These are phyloP conservation scores for Cryptosporidium sp. DNA, from an alignment of 169 alveolate genomes.

Conservation along the genomic window DNA sequence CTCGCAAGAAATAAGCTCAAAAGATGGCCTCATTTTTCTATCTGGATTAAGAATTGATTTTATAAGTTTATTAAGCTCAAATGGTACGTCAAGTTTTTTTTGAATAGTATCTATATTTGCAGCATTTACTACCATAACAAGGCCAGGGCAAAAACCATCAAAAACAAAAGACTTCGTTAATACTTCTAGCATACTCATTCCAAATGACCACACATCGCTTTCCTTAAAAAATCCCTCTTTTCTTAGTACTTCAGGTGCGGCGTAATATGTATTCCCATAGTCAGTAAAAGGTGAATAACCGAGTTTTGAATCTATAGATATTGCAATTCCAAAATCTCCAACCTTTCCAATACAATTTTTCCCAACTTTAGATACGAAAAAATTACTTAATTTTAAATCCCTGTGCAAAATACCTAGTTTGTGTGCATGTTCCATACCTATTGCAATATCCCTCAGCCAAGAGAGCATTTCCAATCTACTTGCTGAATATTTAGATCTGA, in stretches of 20 bases:
- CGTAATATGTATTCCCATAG: conserved; percentile 81
- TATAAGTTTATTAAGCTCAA: background rate
- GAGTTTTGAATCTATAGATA: conserved; percentile 74
- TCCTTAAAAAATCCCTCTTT: conserved; percentile 82
- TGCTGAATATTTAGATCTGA: conserved; percentile 47
- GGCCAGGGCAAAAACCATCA: conserved; percentile 80
- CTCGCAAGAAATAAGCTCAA: conserved; percentile 28
- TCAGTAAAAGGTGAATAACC: conserved; percentile 80
- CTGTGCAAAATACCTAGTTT: conserved; percentile 52
- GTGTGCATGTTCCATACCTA: conserved; percentile 80
- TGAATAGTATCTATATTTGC: conserved; percentile 72
- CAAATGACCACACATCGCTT: conserved; percentile 83
- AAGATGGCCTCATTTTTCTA: conserved; percentile 59
- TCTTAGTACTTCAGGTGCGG: conserved; percentile 82
- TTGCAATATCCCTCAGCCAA: conserved; percentile 80
- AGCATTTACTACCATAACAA: conserved; percentile 54
- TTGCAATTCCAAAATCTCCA: conserved; percentile 81
- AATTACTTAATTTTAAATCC: conserved; percentile 65
- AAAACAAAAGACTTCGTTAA: conserved; percentile 77
- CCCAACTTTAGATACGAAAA: conserved; percentile 76
- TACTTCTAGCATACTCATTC: conserved; percentile 79
- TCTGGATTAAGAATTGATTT: conserved; percentile 43
- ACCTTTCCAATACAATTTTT: conserved; percentile 78
- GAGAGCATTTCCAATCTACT: conserved; percentile 77
- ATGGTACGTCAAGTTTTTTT: conserved; percentile 65